phyloP scores from a whole-genome alignment of 768 basidiomycete genomes.

The Hirschioporus abietinus region DNA sequence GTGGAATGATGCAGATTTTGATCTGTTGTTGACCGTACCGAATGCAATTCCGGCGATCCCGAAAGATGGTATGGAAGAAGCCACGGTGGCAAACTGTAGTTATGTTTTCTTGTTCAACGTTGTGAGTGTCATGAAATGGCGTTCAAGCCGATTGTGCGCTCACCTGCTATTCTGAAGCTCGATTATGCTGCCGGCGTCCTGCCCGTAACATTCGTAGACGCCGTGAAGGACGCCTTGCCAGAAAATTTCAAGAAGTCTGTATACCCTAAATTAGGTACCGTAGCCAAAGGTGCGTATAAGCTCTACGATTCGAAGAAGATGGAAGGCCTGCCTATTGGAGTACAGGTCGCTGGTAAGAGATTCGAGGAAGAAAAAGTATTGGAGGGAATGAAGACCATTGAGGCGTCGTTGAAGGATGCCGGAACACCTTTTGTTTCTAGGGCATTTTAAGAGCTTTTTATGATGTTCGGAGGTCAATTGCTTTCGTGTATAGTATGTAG shows the following conservation, averaged over 20 bases:
- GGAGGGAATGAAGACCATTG: conserved; percentile 39
- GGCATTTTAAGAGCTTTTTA: not conserved
- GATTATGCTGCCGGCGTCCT: conserved; percentile 42
- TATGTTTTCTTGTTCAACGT: conserved; percentile 39
- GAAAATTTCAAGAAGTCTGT: conserved; percentile 18
- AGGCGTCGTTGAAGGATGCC: conserved; percentile 9
- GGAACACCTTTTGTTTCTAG: not conserved
- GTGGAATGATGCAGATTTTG: conserved; percentile 22
- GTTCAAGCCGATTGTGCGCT: not conserved
- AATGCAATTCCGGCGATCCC: conserved; percentile 36
- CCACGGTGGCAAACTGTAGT: conserved; percentile 25
- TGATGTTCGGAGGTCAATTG: not conserved
- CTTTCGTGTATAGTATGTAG: too few relatives aligned
- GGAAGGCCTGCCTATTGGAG: conserved; percentile 39
- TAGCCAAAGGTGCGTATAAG: conserved; percentile 34
- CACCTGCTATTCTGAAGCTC: conserved; percentile 22
- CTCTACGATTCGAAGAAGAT: conserved; percentile 37
- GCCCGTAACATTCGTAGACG: conserved; percentile 37
- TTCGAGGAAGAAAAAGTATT: conserved; percentile 45
- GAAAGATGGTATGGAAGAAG: conserved; percentile 26
- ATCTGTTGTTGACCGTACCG: conserved; percentile 36
- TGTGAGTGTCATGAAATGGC: conserved; percentile 23
- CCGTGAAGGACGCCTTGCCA: conserved; percentile 26
- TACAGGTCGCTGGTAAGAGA: conserved; percentile 38
- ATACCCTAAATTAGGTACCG: conserved; percentile 26